phyloP scores from a whole-genome alignment of 2,329 filamentous ascomycete species.

The Aureobasidium vineae region DNA sequence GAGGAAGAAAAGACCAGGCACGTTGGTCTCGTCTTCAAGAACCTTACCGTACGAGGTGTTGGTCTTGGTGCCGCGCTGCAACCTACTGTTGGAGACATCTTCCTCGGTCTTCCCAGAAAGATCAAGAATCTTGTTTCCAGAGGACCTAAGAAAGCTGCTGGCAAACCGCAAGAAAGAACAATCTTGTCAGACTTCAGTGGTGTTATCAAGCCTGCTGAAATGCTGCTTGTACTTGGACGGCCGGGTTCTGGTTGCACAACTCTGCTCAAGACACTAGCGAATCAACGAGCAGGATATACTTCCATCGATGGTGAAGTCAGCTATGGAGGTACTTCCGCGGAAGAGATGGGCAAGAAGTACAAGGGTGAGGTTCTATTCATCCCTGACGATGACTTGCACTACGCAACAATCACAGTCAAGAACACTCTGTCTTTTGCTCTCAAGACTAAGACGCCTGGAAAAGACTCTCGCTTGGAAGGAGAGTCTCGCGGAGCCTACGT shows the following conservation, averaged over 20 bases:
- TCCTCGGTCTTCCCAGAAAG: conserved; percentile 57
- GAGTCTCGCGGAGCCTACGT: conserved; percentile 77
- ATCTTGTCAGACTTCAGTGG: conserved; percentile 54
- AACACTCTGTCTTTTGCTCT: conserved; percentile 84
- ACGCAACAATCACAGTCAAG: conserved; percentile 80
- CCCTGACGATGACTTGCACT: conserved; percentile 81
- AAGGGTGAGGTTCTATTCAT: conserved; percentile 84
- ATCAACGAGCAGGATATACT: conserved; percentile 56
- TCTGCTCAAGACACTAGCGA: conserved; percentile 55
- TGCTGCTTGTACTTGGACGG: conserved; percentile 78
- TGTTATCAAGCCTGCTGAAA: conserved; percentile 73
- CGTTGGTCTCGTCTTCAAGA: conserved; percentile 64
- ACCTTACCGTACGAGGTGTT: conserved; percentile 62
- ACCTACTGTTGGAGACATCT: conserved; percentile 60
- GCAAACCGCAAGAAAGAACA: conserved; percentile 60
- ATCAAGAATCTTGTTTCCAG: conserved; percentile 52
- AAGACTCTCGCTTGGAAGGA: conserved; percentile 62
- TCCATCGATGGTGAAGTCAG: conserved; percentile 66
- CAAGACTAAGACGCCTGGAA: conserved; percentile 79
- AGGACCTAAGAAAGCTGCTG: conserved; percentile 42
- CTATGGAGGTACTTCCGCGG: conserved; percentile 70
- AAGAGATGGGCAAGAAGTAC: conserved; percentile 68
- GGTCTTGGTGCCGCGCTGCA: conserved; percentile 63
- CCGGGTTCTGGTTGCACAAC: conserved; percentile 63
- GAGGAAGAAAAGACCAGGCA: conserved; percentile 69